Conservation (phyloP, 768 basidiomycete species). For the Leccinum fibrillosum region DNA sequence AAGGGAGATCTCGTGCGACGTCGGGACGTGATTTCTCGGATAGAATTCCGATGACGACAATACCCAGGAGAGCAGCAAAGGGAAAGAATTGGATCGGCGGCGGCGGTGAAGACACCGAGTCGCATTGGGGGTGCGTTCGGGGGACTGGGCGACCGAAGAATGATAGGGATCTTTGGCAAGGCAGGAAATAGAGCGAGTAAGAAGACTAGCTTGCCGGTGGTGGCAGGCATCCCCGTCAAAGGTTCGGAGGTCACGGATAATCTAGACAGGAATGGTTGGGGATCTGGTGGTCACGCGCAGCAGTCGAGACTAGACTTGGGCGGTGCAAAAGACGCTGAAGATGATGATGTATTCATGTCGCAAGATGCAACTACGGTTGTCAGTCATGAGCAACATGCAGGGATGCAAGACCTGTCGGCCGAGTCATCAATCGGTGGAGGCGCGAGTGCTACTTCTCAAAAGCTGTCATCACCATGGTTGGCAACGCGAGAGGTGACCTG, state of each 20-base stretch:
- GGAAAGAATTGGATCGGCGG: constrained; percentile 11
- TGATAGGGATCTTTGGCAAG: constrained; percentile 22
- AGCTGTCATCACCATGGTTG: neutral
- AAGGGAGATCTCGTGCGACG: constrained; percentile 5
- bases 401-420: neutral
- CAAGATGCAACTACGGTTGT: neutral
- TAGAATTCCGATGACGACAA: neutral
- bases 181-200: constrained; percentile 36
- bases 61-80: constrained; percentile 4
- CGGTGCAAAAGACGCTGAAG: neutral
- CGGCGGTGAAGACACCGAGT: neutral
- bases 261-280: neutral
- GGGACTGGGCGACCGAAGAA: constrained; percentile 4
- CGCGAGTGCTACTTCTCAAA: no score
- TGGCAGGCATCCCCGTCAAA: constrained; percentile 47
- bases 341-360: constrained; percentile 8
- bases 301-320: neutral
- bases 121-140: constrained; percentile 3
- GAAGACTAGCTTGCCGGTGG: constrained; percentile 42
- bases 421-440: neutral
- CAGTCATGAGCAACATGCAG: neutral
- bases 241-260: constrained; percentile 17
- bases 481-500: constrained; percentile 6
- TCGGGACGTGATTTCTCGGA: constrained; percentile 46
- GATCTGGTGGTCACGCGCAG: neutral